Base-by-base conservation (phyloP, 257 asterid genomes). In the Mentha longifolia region DNA sequence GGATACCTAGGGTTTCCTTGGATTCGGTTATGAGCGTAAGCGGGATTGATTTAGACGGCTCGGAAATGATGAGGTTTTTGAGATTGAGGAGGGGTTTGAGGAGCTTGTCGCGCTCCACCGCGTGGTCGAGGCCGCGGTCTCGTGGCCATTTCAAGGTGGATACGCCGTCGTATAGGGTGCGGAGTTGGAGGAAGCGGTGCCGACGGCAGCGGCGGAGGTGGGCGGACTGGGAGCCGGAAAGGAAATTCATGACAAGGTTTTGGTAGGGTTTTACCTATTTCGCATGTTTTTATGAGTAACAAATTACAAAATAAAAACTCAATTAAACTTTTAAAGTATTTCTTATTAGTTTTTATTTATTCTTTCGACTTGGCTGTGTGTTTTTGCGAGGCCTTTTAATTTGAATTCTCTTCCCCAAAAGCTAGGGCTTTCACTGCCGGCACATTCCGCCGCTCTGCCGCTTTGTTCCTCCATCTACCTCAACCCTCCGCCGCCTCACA, bases 51-150 rank as follows among this genome's bases (percentile, higher is more conserved):
- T 87, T 89, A 2, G 97, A 86, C 25, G 96, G 96, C 82, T 93
- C 90, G 60, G 88, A 82, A 63, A 87, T 69, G 60, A 94, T 86
- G 72, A 86, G 85, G 77, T 94, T 78, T 78, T 89, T 91, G 61
- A 93, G 84, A 76, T 87, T 85, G 60, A 86, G 49, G n/a, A 85
- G 47, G 12, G 97, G 91, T 75, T 79, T 84, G 65, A 93, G 97
- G 78, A 85, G 87, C 75, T 61, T 81, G 66, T 93, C 97, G 47
- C 91, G 89, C 76, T 83, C 94, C 10, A 91, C 96, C 7, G 95
- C 92, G 80, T 91, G 96, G 82, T 94, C 97, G 76, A 94, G 88
- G 64, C 98, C 98, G 19, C 96, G 86, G 85, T 93, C 97, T 0
- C 90, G 83, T 17, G 95, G 96, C 74, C 88, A 83, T 52, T 76